Base-by-base conservation (phyloP, 495 filamentous ascomycete genomes). In the Aspergillus indologenus region DNA sequence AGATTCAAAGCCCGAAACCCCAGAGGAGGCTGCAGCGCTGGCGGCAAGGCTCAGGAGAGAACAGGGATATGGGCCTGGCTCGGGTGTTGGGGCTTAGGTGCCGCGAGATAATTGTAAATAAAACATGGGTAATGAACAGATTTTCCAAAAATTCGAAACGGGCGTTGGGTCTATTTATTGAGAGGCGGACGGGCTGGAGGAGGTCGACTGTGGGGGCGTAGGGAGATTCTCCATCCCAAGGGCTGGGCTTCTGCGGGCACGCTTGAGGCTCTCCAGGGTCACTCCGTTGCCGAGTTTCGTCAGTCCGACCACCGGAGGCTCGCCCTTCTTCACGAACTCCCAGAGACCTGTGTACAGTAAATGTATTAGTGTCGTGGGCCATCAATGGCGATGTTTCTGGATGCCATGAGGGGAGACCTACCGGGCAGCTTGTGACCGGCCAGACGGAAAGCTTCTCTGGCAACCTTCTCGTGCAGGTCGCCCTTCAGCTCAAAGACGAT, bases 361-460 rank as follows among this genome's bases (percentile, higher is more conserved):
- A 63, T 72, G 29, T 40, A 64, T 67, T 62, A 71, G 47, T 50
- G 54, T 58, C 20, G 54, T 52, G 50, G 6, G 24, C 21, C 21
- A n/a, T 29, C n/a, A 1, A 24, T 17, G 45, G 15, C 23, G 7
- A 21, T 50, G 8, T 43, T 12, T 34, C 18, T 26, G 17, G 19
- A 17, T 22, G 47, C 54, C 21, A 60, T 34, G n/a, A 78, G 80
- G 64, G n/a, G n/a, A n/a, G 34, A 40, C 34, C 12, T 81, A 96
- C 92, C 92, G 55, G 94, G 95, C 75, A 99, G 77, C 76, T 99
- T 99, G 73, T 95, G 89, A 53, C 89, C 92, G 21, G 92, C 94
- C 74, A 99, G 78, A 64, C 94, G 82, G 78, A 98, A 94, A 48
- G 94, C 94, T 79, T 99, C 95, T 61, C 88, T 83, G 9, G 89